phyloP scores from a whole-genome alignment of 371 early-diverging fungal genomes.

The Dichotomocladium elegans region DNA sequence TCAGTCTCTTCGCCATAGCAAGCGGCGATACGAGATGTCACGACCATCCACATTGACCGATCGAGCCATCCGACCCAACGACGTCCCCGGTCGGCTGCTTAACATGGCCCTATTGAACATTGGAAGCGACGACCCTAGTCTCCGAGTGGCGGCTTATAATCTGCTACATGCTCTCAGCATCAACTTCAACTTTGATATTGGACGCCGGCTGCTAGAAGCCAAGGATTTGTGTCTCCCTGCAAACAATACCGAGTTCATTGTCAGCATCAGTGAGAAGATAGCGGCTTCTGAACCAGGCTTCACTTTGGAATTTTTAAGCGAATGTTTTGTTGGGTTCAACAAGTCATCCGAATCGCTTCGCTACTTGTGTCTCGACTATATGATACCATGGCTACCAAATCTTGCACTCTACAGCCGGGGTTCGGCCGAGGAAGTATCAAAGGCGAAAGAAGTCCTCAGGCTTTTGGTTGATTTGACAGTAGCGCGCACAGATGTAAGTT shows the following conservation, averaged over 20 bases:
- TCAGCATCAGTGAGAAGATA: conserved; percentile 75
- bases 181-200: conserved; percentile 84
- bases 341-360: conserved; percentile 73
- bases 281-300: conserved; percentile 74
- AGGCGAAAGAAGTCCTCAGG: conserved; percentile 73
- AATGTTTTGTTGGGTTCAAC: conserved; percentile 83
- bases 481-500: conserved; percentile 69
- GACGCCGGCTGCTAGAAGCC: conserved; percentile 76
- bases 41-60: conserved; percentile 64
- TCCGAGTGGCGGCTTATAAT: conserved; percentile 86
- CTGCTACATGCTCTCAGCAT: conserved; percentile 77
- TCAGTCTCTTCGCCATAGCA: conserved; percentile 69
- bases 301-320: conserved; percentile 86
- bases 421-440: conserved; percentile 42
- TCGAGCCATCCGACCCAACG: conserved; percentile 79
- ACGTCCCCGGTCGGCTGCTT: conserved; percentile 88
- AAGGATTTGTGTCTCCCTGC: conserved; percentile 88
- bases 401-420: conserved; percentile 63
- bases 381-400: conserved; percentile 87
- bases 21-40: conserved; percentile 65
- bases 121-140: conserved; percentile 76
- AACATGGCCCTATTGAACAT: conserved; percentile 90
- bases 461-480: conserved; percentile 81
- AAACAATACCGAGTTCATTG: conserved; percentile 81
- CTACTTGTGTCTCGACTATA: conserved; percentile 84